phyloP scores from a whole-genome alignment of 2,329 filamentous ascomycete species.

The Hypoxylon sp. region DNA sequence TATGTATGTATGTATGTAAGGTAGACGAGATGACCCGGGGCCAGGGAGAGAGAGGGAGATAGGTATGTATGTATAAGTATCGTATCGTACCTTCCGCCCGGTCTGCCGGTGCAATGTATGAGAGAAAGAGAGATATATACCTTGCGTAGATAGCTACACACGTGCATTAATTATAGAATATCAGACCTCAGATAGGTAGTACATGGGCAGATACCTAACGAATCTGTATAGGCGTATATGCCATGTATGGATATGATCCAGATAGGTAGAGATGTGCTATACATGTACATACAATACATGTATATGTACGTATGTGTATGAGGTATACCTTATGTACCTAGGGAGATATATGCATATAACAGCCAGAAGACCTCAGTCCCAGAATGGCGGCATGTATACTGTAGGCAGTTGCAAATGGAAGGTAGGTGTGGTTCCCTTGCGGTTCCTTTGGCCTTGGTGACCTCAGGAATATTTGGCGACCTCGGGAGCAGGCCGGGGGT shows the following conservation, averaged over 20 bases:
- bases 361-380: no score
- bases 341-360: conserved; percentile 6
- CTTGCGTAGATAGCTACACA: not conserved
- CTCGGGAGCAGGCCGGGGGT: conserved; percentile 37
- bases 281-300: conserved; percentile 6
- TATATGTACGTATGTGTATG: not conserved
- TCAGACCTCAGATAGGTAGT: no score
- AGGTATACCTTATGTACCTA: not conserved
- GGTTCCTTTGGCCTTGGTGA: conserved; percentile 17
- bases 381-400: conserved; percentile 29
- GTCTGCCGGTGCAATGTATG: no score
- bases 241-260: no score
- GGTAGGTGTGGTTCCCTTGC: conserved; percentile 31
- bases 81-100: no score
- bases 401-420: conserved; percentile 37
- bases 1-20: conserved; percentile 11
- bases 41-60: not conserved
- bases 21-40: not conserved
- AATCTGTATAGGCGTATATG: no score
- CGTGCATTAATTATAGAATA: no score
- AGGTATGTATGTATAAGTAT: no score
- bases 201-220: no score
- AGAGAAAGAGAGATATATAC: conserved; percentile 1
- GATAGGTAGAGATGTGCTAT: no score
- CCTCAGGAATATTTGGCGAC: conserved; percentile 1